Base-by-base conservation (phyloP, 2,329 filamentous ascomycete genomes). In the Aspergillus japonicus region DNA sequence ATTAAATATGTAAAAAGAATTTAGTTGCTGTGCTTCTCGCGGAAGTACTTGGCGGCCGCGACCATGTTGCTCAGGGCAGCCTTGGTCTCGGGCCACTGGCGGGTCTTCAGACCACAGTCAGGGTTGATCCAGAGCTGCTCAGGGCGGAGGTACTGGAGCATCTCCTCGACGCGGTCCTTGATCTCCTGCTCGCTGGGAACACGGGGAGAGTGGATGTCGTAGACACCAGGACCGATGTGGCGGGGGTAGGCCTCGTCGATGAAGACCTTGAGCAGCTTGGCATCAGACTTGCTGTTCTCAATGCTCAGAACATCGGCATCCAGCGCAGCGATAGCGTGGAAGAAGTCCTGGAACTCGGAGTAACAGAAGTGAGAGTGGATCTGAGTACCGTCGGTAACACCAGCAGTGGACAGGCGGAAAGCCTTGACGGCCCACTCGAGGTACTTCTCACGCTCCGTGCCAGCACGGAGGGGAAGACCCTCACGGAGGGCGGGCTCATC, bases 311-410 rank as follows among this genome's bases (percentile, higher is more conserved):
- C 95, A 81, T 99, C 95, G 65, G 95, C 94, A 78, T 99, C 95
- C 67, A 99, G 89, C 63, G 95, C 94, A 67, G 95, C 92, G 72
- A 99, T 99, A 82, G 95, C 95, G 83, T 98, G 92, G 92, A 99
- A 99, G 87, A 99, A 99, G 86, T 99, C 95, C 84, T 99, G 95
- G 91, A 99, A 99, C 87, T 99, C 95, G 56, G 95, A 98, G 89
- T 99, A 99, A 82, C 95, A 99, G 91, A 99, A 99, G 86, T 99
- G 95, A 66, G 93, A 97, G 89, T 99, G 95, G 80, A 99, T 97
- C 87, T 99, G 95, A 69, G 95, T 99, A 61, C 89, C 91, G 81
- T 99, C 92, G 82, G 92, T 83, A 63, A 99, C 94, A 78, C 92
- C 95, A 62, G 92, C 88, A 72, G 93, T 96, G 68, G 94, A 89